These are phyloP conservation scores for Stephania japonica DNA, from an alignment of 164 flowering plant species.

Conservation along the genomic window DNA sequence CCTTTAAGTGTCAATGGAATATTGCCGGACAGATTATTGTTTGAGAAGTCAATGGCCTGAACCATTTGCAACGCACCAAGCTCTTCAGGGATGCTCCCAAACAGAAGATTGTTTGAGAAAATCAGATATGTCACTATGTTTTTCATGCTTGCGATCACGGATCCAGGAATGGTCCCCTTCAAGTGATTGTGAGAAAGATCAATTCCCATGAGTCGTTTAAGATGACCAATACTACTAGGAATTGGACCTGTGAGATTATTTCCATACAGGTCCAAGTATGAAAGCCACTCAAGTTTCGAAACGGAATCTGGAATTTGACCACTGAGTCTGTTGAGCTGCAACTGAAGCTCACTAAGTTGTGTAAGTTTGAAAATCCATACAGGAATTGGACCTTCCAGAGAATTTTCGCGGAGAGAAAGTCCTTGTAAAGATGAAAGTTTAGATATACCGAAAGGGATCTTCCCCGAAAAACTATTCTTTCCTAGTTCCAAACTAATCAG, in stretches of 20 bases:
- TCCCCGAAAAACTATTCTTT: conserved; percentile 39
- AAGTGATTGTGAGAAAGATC: conserved; percentile 72
- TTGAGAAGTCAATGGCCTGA: conserved; percentile 65
- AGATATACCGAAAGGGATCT: conserved; percentile 40
- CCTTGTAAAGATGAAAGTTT: conserved; percentile 59
- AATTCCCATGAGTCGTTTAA: conserved; percentile 31
- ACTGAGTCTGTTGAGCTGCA: conserved; percentile 42
- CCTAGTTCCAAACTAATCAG: conserved; percentile 28
- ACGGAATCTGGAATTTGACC: conserved; percentile 54
- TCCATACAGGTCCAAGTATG: conserved; percentile 46
- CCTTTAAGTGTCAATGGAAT: conserved; percentile 44
- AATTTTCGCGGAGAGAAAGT: conserved; percentile 39
- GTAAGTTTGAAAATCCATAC: conserved; percentile 36
- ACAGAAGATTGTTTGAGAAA: conserved; percentile 52
- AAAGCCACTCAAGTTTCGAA: conserved; percentile 49
- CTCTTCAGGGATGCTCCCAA: conserved; percentile 52
- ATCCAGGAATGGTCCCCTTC: conserved; percentile 47
- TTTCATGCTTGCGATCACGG: conserved; percentile 38
- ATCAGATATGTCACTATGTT: conserved; percentile 45
- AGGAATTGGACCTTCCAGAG: conserved; percentile 56
- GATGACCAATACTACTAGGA: conserved; percentile 40
- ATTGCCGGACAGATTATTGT: conserved; percentile 58
- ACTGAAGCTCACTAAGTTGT: conserved; percentile 35
- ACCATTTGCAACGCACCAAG: conserved; percentile 61
- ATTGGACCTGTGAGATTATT: conserved; percentile 65